phyloP scores from a whole-genome alignment of 495 filamentous ascomycete genomes.

The Sabuloglossum arenarium region DNA sequence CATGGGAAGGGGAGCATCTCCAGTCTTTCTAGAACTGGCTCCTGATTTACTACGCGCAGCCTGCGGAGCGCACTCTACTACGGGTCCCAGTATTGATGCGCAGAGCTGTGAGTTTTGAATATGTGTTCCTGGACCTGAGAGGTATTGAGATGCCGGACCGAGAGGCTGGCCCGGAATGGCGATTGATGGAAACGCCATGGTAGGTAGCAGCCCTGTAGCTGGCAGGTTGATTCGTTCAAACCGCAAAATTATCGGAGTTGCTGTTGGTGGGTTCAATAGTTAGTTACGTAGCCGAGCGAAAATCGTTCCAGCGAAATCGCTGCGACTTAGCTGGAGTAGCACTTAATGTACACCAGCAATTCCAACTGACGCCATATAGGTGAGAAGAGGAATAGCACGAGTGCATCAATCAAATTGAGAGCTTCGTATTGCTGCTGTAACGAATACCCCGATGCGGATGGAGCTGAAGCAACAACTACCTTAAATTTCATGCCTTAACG shows the following conservation, averaged over 20 bases:
- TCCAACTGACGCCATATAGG: no score
- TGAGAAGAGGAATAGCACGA: no score
- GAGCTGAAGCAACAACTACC: no score
- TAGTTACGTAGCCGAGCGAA: no score
- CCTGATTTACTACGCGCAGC: constrained; percentile 22
- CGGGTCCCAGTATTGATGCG: constrained; percentile 41
- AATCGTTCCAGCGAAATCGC: no score
- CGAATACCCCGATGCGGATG: no score
- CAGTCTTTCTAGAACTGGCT: constrained; percentile 4
- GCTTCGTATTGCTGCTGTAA: no score
- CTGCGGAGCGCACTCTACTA: not conserved
- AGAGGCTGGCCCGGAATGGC: constrained; percentile 61
- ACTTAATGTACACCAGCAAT: no score
- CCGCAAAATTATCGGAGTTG: not conserved
- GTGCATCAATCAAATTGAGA: no score
- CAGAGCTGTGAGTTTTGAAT: constrained; percentile 47
- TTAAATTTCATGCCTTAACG: not conserved
- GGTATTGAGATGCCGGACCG: constrained; percentile 39
- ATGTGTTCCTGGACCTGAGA: constrained; percentile 64
- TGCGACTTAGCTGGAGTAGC: no score
- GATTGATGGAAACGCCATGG: not conserved
- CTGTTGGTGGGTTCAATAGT: no score
- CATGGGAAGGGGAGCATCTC: not conserved
- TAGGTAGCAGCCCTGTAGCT: not conserved
- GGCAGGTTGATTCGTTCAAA: not conserved